phyloP scores from a whole-genome alignment of 83 land plant genomes.

The Thuja plicata region DNA sequence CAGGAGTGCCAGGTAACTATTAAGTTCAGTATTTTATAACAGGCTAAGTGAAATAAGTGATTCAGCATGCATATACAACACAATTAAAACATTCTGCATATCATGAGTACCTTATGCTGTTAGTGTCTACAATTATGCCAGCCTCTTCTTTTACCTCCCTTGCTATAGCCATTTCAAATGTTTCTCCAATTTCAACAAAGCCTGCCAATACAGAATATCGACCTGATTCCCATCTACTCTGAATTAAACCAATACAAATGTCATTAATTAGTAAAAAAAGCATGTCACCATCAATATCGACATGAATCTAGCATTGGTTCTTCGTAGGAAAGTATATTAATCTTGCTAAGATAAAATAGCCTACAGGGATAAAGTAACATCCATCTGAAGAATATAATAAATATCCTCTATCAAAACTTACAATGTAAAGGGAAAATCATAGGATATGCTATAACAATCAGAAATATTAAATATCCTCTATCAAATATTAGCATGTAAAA shows the following conservation, averaged over 20 bases:
- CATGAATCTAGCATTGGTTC: background rate
- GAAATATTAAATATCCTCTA: background rate
- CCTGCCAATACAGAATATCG: conserved; percentile 53
- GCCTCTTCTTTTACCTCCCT: conserved; percentile 56
- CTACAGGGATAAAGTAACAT: background rate
- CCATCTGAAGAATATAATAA: background rate
- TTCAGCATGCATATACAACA: background rate
- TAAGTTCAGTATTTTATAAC: background rate
- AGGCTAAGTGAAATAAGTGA: background rate
- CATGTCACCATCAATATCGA: background rate
- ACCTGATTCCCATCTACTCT: conserved; percentile 54
- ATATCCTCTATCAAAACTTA: background rate
- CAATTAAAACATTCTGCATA: background rate
- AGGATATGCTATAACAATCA: background rate
- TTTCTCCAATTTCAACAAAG: conserved; percentile 60
- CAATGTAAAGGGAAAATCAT: background rate
- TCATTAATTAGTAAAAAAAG: background rate
- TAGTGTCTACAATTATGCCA: conserved; percentile 29
- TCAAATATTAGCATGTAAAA: background rate
- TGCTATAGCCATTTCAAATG: conserved; percentile 49
- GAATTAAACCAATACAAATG: background rate
- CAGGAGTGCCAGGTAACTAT: background rate
- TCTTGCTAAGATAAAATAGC: background rate
- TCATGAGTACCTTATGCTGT: conserved; percentile 31
- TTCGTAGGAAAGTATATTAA: background rate